phyloP scores from a whole-genome alignment of 345 rosid genomes.

The Lenwebbia sp. region DNA sequence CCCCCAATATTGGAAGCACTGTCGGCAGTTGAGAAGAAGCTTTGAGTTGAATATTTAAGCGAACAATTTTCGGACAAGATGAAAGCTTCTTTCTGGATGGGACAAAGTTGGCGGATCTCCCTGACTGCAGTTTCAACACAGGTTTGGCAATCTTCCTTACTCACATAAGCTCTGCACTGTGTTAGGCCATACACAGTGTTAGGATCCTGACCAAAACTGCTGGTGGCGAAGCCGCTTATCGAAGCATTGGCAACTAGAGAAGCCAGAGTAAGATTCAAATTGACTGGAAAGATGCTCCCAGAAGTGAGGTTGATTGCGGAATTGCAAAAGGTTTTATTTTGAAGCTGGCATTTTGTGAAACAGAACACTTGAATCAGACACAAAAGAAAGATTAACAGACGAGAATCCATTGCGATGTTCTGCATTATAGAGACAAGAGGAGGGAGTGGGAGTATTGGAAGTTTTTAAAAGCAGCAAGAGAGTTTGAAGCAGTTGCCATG shows the following conservation, averaged over 20 bases:
- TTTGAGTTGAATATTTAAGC: conserved; percentile 10
- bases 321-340: not conserved
- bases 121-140: conserved; percentile 2
- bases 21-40: conserved; percentile 12
- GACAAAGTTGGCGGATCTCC: conserved; percentile 7
- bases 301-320: conserved; percentile 6
- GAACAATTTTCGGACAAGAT: conserved; percentile 6
- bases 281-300: conserved; percentile 6
- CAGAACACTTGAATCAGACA: not conserved
- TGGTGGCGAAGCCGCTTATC: conserved; percentile 1
- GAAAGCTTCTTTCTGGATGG: conserved; percentile 14
- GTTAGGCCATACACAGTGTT: conserved; percentile 10
- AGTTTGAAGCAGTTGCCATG: not conserved
- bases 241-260: conserved; percentile 18
- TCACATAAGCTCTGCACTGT: conserved; percentile 13
- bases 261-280: conserved; percentile 7
- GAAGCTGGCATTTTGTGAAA: not conserved
- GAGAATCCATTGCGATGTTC: not conserved
- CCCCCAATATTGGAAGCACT: not conserved
- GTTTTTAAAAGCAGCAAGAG: not conserved
- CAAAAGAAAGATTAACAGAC: not conserved
- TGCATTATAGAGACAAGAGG: not conserved
- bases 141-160: conserved; percentile 11
- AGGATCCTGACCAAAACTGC: not conserved
- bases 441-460: not conserved